Conservation (phyloP, 495 filamentous ascomycete species). For the Parachaetomium inaequale region DNA sequence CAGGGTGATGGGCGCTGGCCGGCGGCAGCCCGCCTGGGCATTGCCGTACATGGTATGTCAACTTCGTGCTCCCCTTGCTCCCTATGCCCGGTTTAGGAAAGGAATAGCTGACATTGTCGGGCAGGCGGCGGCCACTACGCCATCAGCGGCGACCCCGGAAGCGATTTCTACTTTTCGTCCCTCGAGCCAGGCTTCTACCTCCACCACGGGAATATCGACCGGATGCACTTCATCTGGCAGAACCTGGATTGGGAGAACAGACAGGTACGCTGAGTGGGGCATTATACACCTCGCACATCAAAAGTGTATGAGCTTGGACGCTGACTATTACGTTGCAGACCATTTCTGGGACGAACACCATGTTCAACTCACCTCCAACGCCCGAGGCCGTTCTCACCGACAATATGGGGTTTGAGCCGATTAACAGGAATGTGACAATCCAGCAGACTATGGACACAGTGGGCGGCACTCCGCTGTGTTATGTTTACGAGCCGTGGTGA, state of each 20-base stretch:
- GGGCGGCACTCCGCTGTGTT: conserved; percentile 25
- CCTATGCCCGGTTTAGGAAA: too few species aligned
- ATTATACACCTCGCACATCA: not conserved
- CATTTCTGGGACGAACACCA: conserved; percentile 43
- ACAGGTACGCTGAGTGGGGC: conserved; percentile 9
- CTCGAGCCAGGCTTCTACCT: conserved; percentile 68
- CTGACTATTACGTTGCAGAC: conserved; percentile 22
- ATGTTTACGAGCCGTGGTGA: conserved; percentile 22
- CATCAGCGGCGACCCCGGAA: conserved; percentile 36
- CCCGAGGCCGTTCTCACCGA: conserved; percentile 27
- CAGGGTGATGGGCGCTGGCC: conserved; percentile 35
- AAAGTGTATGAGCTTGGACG: too few species aligned
- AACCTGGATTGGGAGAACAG: conserved; percentile 39
- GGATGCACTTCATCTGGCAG: conserved; percentile 64
- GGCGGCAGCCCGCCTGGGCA: conserved; percentile 32
- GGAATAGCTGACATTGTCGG: conserved; percentile 11
- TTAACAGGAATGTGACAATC: conserved; percentile 18
- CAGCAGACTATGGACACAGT: conserved; percentile 22
- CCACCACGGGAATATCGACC: conserved; percentile 67
- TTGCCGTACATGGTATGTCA: conserved; percentile 36
- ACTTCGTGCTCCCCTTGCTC: too few species aligned
- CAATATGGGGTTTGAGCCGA: conserved; percentile 24
- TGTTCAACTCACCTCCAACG: conserved; percentile 40
- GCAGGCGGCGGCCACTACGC: conserved; percentile 43
- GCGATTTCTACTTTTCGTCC: conserved; percentile 59